A percentile compares a stretch with the other conserved stretches of the same genome.
phyloP scores from a whole-genome alignment of 306 rosid genomes.

The Herpetospermum pedunculosum region DNA sequence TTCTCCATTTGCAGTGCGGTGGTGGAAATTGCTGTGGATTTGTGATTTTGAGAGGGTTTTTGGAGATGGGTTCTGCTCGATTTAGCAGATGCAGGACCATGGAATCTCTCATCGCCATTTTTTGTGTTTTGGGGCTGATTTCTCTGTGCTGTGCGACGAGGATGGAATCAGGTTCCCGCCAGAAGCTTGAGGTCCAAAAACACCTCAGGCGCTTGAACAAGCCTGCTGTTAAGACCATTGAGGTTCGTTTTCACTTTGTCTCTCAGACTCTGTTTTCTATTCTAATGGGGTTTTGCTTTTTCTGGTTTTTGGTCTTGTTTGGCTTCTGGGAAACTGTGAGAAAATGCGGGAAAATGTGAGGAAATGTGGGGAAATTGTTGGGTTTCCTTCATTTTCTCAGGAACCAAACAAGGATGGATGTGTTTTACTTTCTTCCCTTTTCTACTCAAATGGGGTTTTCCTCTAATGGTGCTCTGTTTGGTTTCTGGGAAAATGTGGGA shows the following conservation, averaged over 20 bases:
- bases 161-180: constrained; percentile 39
- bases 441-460: neutral
- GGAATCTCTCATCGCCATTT: constrained; percentile 17
- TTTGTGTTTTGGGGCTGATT: constrained; percentile 36
- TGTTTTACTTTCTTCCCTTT: neutral
- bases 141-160: constrained; percentile 56
- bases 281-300: constrained; percentile 1
- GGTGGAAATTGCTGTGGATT: neutral
- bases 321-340: neutral
- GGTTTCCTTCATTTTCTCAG: neutral
- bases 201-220: constrained; percentile 87
- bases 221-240: constrained; percentile 61
- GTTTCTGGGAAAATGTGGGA: neutral
- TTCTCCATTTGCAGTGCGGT: neutral
- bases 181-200: constrained; percentile 63
- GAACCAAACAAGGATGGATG: neutral
- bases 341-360: neutral
- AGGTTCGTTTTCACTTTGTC: constrained; percentile 30
- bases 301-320: neutral
- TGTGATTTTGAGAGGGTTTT: constrained; percentile 11
- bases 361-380: constrained; percentile 1
- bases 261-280: constrained; percentile 6
- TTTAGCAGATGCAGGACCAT: constrained; percentile 15
- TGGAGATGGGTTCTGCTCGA: constrained; percentile 27
- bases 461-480: neutral